Conservation (phyloP, 2,329 filamentous ascomycete species). For the Capronia epimyces region DNA sequence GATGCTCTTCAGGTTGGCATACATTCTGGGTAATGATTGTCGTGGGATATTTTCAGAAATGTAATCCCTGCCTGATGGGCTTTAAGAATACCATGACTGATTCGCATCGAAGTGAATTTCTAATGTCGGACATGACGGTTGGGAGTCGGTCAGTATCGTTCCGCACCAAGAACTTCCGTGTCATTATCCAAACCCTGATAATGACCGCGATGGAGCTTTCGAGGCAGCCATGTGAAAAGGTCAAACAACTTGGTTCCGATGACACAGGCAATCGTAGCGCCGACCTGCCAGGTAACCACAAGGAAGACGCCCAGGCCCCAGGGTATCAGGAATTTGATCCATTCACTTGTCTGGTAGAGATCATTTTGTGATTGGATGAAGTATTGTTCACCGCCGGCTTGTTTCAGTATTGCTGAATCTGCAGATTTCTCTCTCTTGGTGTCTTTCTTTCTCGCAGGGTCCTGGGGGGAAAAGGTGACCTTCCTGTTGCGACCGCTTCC, state of each 20-base stretch:
- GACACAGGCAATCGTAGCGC: slow-evolving; percentile 61
- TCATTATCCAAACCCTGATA: slow-evolving; percentile 5
- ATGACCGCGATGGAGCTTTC: slow-evolving; percentile 1
- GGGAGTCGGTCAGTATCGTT: neutral
- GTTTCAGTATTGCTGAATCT: neutral
- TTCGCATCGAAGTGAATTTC: too few relatives aligned
- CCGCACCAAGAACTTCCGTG: neutral
- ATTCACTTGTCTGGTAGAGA: slow-evolving; percentile 71
- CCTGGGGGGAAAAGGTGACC: neutral
- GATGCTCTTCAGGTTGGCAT: too few relatives aligned
- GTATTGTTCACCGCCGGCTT: slow-evolving; percentile 42
- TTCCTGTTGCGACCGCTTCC: neutral
- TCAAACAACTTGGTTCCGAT: slow-evolving; percentile 46
- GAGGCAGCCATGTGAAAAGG: slow-evolving; percentile 10
- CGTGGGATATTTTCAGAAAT: too few relatives aligned
- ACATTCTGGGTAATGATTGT: too few relatives aligned
- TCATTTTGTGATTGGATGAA: slow-evolving; percentile 74
- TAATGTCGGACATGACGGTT: neutral
- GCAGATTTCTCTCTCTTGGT: slow-evolving; percentile 1
- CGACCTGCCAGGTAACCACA: slow-evolving; percentile 59
- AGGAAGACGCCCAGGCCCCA: slow-evolving; percentile 52
- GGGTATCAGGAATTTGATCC: slow-evolving; percentile 65
- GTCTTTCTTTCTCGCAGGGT: neutral
- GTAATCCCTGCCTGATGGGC: too few relatives aligned
- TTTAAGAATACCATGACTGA: too few relatives aligned